These are phyloP conservation scores for Talaromyces sp. DNA, from an alignment of 2,329 filamentous ascomycete species.

Conservation along the genomic window DNA sequence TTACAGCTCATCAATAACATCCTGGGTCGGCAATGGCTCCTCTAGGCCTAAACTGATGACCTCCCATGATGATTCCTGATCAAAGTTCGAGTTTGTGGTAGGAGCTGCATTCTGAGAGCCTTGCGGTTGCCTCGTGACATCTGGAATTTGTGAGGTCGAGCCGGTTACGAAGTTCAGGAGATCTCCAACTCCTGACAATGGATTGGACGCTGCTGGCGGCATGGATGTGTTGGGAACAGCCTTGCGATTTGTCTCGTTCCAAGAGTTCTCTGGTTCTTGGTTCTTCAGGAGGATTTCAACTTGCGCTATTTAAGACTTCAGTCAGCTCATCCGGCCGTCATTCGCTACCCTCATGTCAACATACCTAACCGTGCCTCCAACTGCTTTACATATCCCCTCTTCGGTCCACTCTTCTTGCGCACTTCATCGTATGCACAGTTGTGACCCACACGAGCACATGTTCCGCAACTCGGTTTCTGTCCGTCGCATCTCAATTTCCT, in stretches of 20 bases:
- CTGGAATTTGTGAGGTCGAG: conserved; percentile 18
- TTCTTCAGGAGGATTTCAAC: conserved; percentile 88
- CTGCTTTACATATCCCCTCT: conserved; percentile 91
- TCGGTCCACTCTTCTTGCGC: conserved; percentile 89
- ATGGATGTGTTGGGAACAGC: conserved; percentile 25
- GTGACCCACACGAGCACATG: conserved; percentile 82
- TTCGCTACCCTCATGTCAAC: conserved; percentile 34
- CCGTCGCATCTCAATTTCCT: conserved; percentile 91
- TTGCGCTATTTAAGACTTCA: conserved; percentile 62
- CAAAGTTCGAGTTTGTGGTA: conserved; percentile 26
- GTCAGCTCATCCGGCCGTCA: conserved; percentile 14
- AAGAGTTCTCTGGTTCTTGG: conserved; percentile 56
- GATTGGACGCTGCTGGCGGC: conserved; percentile 34
- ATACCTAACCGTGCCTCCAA: conserved; percentile 88
- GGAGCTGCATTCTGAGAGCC: conserved; percentile 22
- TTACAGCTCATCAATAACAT: conserved; percentile 82
- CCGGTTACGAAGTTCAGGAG: conserved; percentile 26
- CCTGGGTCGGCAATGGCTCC: conserved; percentile 73
- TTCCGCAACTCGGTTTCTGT: conserved; percentile 78
- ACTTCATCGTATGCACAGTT: conserved; percentile 89
- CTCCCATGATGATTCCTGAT: conserved; percentile 70
- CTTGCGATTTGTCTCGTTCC: conserved; percentile 28
- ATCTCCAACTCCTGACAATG: conserved; percentile 27
- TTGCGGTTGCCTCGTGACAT: neutral
- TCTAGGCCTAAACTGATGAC: conserved; percentile 78